A percentile compares a stretch with the other conserved stretches of the same genome.
phyloP scores from a whole-genome alignment of 768 basidiomycete species.

The Suillus subalutaceus region DNA sequence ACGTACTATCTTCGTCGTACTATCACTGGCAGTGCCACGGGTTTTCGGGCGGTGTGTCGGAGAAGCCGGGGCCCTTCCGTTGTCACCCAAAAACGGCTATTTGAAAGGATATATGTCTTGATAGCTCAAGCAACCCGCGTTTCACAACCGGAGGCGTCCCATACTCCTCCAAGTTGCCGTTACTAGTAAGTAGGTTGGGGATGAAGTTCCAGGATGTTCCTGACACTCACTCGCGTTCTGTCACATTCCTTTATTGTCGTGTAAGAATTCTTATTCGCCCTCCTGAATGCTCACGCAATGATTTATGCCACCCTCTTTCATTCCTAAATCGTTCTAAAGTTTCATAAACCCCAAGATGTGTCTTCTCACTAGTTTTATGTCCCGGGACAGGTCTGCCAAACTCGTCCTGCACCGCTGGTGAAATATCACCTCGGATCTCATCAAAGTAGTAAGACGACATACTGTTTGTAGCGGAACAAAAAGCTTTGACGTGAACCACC shows the following conservation, averaged over 20 bases:
- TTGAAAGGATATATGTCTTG: background rate
- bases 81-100: background rate
- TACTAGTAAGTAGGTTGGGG: conserved; percentile 6
- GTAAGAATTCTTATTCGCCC: conserved; percentile 15
- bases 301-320: conserved; percentile 24
- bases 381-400: conserved; percentile 38
- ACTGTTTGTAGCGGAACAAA: conserved; percentile 19
- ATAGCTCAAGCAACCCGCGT: too few relatives aligned
- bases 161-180: conserved; percentile 5
- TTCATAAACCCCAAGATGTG: conserved; percentile 27
- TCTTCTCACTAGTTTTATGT: conserved; percentile 25
- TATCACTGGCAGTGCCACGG: too few relatives aligned
- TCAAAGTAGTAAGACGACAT: conserved; percentile 24
- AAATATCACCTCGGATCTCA: conserved; percentile 38
- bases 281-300: conserved; percentile 13
- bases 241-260: conserved; percentile 10
- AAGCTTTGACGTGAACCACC: conserved; percentile 33
- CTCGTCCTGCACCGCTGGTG: conserved; percentile 31
- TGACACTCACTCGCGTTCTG: conserved; percentile 23
- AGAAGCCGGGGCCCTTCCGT: too few relatives aligned
- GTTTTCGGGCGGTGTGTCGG: too few relatives aligned
- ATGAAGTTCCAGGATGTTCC: background rate
- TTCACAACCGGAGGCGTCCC: too few relatives aligned
- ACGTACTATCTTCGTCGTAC: background rate
- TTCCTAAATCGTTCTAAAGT: conserved; percentile 37